Evolutionary conservation across 148 eudicot genomes (phyloP), one percentile per base, ranked within the genome.

Genomic region (Rhododendron mucronatum): DNA sequence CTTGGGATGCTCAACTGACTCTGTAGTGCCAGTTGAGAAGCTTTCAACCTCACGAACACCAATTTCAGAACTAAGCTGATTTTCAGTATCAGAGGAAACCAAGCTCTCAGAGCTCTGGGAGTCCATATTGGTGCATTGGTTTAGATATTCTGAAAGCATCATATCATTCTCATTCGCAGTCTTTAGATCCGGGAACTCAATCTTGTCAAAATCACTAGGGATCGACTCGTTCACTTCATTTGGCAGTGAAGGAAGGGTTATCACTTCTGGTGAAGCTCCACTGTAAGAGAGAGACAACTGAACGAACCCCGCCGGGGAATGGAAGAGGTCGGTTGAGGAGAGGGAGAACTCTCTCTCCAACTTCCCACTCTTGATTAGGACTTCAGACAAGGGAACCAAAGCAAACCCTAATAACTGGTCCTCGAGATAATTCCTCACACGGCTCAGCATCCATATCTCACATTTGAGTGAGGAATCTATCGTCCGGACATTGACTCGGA

Each of bases 401-500:
- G 98, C 94, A 90, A 95, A 93, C 78, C 98, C 98, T 7, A 96
- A 90, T 47, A 94, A 90, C 88, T 96, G 98, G 44, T 96, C 98
- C 84, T 96, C 95, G 11, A 94, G 94, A 89, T 96, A 96, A 77
- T 94, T 96, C 87, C 88, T 93, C 57, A 96, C 96, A 84, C 98
- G 92, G 88, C 98, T 96, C 80, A 96, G 91, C 98, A 96, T 96
- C 95, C 96, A 96, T 75, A 96, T 84, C 88, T 96, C 98, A 84
- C 98, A 96, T 88, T 96, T 96, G 48, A 96, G 90, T 35, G 95
- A 94, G 35, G 92, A 84, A 20, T 93, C 93, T 13, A 92, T 69
- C 4, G 92, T 93, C 28, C 88, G 88, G 28, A 96, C 92, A 78
- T 88, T 84, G 15, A 96, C 86, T 21, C 59, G 88, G 47, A 96